Evolutionary conservation across 495 filamentous ascomycete species (phyloP), one percentile per base, ranked within the genome.

Genomic region (Penicillium verhagenii): DNA sequence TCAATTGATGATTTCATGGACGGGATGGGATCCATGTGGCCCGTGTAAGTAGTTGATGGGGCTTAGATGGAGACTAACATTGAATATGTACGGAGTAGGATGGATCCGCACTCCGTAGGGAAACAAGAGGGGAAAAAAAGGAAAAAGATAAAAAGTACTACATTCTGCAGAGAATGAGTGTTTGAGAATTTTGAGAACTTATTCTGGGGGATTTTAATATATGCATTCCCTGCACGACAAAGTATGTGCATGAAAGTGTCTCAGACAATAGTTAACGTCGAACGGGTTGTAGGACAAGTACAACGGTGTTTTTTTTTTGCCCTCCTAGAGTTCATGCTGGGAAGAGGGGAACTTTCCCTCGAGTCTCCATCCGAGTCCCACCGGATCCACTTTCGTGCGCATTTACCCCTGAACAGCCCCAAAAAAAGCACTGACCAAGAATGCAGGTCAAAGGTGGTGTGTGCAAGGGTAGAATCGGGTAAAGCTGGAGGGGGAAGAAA

Each of bases 341-440:
- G 54, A 47, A 54, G 54, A 38, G 45, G 38, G 37, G 35, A 25
- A 45, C 50, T 28, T n/a, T n/a, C 31, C n/a, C 40, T 58, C 52
- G 59, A 62, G 56, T 53, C 56, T 56, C 50, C 51, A 55, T 61
- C 53, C 50, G 50, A 26, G 60, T 54, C 50, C 57, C 56, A 59
- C 56, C 31, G 49, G 54, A 39, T 59, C 60, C 60, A 63, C 60
- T 52, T 45, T 53, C 37, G 43, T 50, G 58, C 58, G 46, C 60
- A 52, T 63, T 63, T 63, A 63, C 60, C 60, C 60, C 60, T 63
- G 60, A 60, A 46, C 50, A 47, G 31, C 16, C n/a, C n/a, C n/a
- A n/a, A n/a, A n/a, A n/a, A 45, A 51, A 63, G 60, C 60, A 62
- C 52, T 49, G 59, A 56, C 59, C 59, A 62, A 26, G 52, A 58